These are phyloP conservation scores for Lenwebbia sp. DNA, from an alignment of 345 rosid genomes.

Conservation along the genomic window DNA sequence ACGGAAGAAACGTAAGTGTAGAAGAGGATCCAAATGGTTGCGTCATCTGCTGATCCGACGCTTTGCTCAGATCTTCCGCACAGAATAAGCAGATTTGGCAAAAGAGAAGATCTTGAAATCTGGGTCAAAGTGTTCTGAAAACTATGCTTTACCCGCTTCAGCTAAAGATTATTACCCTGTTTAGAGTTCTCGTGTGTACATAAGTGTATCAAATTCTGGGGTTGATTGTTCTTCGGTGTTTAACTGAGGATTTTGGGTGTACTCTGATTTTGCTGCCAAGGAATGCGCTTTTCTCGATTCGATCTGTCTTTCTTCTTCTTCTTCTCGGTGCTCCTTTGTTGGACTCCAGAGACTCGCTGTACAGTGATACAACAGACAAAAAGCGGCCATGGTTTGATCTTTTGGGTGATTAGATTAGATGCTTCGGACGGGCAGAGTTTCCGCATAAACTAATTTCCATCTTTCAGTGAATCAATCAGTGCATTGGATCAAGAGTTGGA, in stretches of 20 bases:
- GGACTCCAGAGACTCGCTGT: background rate
- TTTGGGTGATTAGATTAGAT: background rate
- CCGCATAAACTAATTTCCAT: background rate
- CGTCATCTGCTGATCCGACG: slow-evolving; percentile 6
- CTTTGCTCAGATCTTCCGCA: background rate
- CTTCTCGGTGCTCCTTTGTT: background rate
- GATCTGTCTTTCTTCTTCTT: background rate
- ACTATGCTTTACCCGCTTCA: background rate
- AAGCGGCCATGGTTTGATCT: background rate
- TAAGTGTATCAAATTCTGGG: background rate
- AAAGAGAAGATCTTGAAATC: background rate
- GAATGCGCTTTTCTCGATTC: background rate
- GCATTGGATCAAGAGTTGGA: background rate
- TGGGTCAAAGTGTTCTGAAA: background rate
- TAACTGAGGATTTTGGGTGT: background rate
- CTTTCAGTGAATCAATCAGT: background rate
- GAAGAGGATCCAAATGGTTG: slow-evolving; percentile 13
- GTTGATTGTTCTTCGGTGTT: background rate
- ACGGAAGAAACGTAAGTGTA: background rate
- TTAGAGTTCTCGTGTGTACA: background rate
- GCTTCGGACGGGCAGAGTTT: background rate
- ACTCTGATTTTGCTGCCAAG: background rate
- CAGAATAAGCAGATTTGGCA: background rate
- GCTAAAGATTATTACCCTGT: background rate
- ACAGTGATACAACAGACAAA: background rate